Evolutionary conservation across 2,329 filamentous ascomycete genomes (phyloP).

Genomic region (Diaporthe batatas): DNA sequence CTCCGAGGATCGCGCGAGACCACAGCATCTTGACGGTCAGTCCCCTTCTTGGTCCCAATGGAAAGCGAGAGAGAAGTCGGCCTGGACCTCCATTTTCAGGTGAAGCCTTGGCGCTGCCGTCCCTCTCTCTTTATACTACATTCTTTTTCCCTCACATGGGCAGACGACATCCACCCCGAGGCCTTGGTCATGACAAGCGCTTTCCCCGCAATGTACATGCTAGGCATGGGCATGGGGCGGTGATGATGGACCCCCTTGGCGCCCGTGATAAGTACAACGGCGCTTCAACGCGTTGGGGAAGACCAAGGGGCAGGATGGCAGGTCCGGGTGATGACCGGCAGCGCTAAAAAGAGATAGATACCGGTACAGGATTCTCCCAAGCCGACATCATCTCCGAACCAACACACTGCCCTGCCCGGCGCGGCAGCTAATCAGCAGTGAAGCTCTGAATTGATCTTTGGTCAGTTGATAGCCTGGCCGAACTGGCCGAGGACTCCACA

Average conservation of each 20-base stretch:
- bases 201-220: conserved; percentile 35
- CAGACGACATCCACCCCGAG: conserved; percentile 25
- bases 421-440: neutral
- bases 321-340: conserved; percentile 17
- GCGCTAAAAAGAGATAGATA: conserved; percentile 4
- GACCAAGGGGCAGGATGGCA: conserved; percentile 13
- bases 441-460: conserved; percentile 1
- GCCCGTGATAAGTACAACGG: conserved; percentile 11
- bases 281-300: neutral
- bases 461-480: conserved; percentile 3
- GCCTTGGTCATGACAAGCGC: conserved; percentile 27
- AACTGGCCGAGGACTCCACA: neutral
- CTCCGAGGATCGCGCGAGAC: conserved; percentile 9
- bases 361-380: conserved; percentile 5
- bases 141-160: neutral
- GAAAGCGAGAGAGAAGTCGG: conserved; percentile 17
- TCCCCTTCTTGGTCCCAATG: neutral
- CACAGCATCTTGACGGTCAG: conserved; percentile 35
- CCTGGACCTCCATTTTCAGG: neutral
- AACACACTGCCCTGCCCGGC: neutral
- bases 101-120: conserved; percentile 16
- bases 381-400: conserved; percentile 17
- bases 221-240: conserved; percentile 20
- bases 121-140: conserved; percentile 16
- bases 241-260: conserved; percentile 27